Percentiles rank a stretch among this genome's conserved stretches.
phyloP scores from a whole-genome alignment of 208 protist genomes.

The Chromosphaera perkinsii region DNA sequence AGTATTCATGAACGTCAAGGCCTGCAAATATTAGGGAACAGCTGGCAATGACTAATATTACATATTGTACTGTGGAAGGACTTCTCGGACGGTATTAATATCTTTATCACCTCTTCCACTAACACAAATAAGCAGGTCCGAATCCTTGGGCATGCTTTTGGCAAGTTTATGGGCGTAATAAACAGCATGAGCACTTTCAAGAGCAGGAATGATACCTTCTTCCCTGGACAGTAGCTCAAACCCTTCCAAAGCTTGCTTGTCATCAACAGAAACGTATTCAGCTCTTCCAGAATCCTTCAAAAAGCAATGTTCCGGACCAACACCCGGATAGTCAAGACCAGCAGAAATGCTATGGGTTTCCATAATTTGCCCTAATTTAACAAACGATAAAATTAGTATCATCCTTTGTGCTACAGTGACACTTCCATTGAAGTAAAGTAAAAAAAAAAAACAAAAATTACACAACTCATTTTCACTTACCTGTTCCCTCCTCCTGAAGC shows the following conservation, averaged over 20 bases:
- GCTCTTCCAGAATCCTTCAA: constrained; percentile 55
- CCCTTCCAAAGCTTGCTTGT: constrained; percentile 52
- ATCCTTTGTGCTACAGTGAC: too few relatives aligned
- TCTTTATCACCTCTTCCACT: constrained; percentile 73
- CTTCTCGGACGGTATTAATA: constrained; percentile 43
- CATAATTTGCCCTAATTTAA: constrained; percentile 55
- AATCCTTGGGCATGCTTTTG: constrained; percentile 46
- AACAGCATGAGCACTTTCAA: constrained; percentile 69
- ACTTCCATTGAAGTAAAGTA: too few relatives aligned
- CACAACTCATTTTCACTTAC: too few relatives aligned
- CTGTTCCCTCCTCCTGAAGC: constrained; percentile 58
- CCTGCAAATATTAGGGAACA: too few relatives aligned
- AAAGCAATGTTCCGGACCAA: constrained; percentile 67
- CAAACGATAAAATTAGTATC: too few relatives aligned
- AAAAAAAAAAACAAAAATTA: too few relatives aligned
- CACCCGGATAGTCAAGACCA: constrained; percentile 70
- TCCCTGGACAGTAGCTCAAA: constrained; percentile 42
- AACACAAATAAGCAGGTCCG: constrained; percentile 60
- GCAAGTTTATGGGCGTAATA: constrained; percentile 57
- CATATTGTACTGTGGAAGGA: constrained; percentile 13
- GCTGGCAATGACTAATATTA: too few relatives aligned
- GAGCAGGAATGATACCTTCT: constrained; percentile 70
- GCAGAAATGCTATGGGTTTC: constrained; percentile 68
- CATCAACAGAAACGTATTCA: constrained; percentile 57
- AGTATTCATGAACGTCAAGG: too few relatives aligned